Evolutionary conservation across 2,329 filamentous ascomycete genomes (phyloP).

Genomic region (Colletotrichum liaoningense): DNA sequence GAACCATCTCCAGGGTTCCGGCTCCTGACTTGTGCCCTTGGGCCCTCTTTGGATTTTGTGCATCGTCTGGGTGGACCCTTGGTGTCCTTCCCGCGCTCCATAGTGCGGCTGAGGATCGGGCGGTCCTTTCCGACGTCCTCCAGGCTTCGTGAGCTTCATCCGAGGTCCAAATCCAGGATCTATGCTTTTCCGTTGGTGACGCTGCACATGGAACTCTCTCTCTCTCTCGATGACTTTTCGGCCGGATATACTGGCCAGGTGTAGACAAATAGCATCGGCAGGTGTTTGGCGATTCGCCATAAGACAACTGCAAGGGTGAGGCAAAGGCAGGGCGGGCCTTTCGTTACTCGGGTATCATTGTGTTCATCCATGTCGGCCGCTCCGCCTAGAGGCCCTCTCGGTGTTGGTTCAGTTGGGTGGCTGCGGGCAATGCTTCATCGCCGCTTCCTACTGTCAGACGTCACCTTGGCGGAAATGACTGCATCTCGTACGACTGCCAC

Average conservation of each 20-base stretch:
- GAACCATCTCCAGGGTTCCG: too few relatives aligned
- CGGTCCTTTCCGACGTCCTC: neutral
- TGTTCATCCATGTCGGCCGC: neutral
- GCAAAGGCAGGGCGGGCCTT: constrained; percentile 16
- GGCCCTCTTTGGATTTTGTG: neutral
- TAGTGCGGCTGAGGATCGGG: neutral
- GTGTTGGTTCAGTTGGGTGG: neutral
- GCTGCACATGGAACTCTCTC: neutral
- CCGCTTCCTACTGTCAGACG: constrained; percentile 1
- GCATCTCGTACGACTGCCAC: constrained; percentile 27
- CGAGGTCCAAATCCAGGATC: neutral
- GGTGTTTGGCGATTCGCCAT: neutral
- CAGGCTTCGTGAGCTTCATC: neutral
- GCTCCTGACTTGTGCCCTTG: too few relatives aligned
- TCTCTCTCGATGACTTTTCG: neutral
- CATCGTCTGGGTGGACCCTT: neutral
- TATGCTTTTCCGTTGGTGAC: neutral
- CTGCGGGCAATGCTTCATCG: neutral
- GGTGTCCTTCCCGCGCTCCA: neutral
- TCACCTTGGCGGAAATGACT: constrained; percentile 11
- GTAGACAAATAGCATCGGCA: neutral
- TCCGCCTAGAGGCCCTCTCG: constrained; percentile 8
- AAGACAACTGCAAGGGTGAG: neutral
- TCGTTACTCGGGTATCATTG: constrained; percentile 26
- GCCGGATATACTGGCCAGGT: neutral